A percentile compares a stretch with the other conserved stretches of the same genome.
Conservation (phyloP, 108 stramenopile species). For the Skeletonema tropicum region DNA sequence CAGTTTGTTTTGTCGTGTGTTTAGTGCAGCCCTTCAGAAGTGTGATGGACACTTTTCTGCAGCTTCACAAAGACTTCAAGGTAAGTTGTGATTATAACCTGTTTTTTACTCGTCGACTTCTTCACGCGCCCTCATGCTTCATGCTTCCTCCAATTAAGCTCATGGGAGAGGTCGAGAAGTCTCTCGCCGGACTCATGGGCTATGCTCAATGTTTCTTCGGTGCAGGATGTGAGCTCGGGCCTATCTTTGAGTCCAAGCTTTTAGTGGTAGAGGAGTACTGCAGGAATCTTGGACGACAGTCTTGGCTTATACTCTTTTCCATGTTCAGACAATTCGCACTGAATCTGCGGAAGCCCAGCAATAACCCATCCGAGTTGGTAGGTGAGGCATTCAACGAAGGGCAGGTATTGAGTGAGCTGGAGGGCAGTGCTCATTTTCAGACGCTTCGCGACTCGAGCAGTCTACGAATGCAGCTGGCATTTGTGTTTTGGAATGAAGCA, state of each 20-base stretch:
- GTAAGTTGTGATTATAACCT: neutral
- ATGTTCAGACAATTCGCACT: constrained; percentile 7
- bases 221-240: constrained; percentile 21
- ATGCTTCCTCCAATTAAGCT: neutral
- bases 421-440: neutral
- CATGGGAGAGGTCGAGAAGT: constrained; percentile 24
- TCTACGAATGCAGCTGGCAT: neutral
- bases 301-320: neutral
- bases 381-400: constrained; percentile 12
- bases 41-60: constrained; percentile 1
- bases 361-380: neutral
- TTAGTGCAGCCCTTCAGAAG: constrained; percentile 21
- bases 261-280: constrained; percentile 26
- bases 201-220: constrained; percentile 13
- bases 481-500: constrained; percentile 4
- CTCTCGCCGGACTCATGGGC: constrained; percentile 11
- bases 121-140: neutral
- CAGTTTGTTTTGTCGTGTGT: neutral
- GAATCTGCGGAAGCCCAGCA: constrained; percentile 2
- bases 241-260: constrained; percentile 34
- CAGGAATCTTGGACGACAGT: neutral
- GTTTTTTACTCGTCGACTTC: too few relatives aligned
- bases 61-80: constrained; percentile 8
- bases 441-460: constrained; percentile 9
- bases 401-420: neutral